phyloP scores from a whole-genome alignment of 2,329 filamentous ascomycete genomes.

The Neonectria coccinea region DNA sequence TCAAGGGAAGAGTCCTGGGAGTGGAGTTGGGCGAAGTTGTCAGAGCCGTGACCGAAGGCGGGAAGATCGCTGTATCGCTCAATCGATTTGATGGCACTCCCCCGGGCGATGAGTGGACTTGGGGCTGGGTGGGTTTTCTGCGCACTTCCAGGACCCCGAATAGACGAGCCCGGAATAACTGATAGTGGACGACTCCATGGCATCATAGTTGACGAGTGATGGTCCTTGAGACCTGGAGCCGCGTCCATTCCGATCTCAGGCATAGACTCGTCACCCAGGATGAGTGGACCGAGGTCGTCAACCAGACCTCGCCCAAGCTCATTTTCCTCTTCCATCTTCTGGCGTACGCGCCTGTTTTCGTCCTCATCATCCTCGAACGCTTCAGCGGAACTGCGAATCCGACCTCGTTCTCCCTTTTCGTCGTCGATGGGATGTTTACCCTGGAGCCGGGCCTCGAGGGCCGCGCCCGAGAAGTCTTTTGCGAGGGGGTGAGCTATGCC shows the following conservation, averaged over 20 bases:
- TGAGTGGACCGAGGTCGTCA: constrained; percentile 45
- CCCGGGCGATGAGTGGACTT: constrained; percentile 54
- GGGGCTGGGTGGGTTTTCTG: constrained; percentile 50
- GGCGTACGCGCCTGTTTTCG: constrained; percentile 53
- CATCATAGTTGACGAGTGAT: constrained; percentile 65
- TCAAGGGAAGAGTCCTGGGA: constrained; percentile 51
- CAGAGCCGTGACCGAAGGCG: constrained; percentile 48
- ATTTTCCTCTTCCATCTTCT: constrained; percentile 47
- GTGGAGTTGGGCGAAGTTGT: constrained; percentile 45
- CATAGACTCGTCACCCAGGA: constrained; percentile 55
- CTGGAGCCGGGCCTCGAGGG: constrained; percentile 51
- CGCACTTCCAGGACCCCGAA: constrained; percentile 55
- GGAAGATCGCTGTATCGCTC: constrained; percentile 61
- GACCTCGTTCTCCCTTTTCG: constrained; percentile 41
- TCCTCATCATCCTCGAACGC: constrained; percentile 56
- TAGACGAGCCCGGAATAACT: constrained; percentile 59
- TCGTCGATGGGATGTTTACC: constrained; percentile 40
- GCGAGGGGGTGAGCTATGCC: constrained; percentile 58
- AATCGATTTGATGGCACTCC: constrained; percentile 54
- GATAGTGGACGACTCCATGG: constrained; percentile 66
- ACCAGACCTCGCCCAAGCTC: constrained; percentile 45
- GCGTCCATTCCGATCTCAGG: constrained; percentile 79
- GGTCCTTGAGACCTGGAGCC: constrained; percentile 73
- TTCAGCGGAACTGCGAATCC: constrained; percentile 58
- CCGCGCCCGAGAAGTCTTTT: constrained; percentile 57